A percentile compares a stretch with the other conserved stretches of the same genome.
These are phyloP conservation scores for Paraphoma sp. DNA, from an alignment of 2,329 filamentous ascomycete genomes.

Conservation along the genomic window DNA sequence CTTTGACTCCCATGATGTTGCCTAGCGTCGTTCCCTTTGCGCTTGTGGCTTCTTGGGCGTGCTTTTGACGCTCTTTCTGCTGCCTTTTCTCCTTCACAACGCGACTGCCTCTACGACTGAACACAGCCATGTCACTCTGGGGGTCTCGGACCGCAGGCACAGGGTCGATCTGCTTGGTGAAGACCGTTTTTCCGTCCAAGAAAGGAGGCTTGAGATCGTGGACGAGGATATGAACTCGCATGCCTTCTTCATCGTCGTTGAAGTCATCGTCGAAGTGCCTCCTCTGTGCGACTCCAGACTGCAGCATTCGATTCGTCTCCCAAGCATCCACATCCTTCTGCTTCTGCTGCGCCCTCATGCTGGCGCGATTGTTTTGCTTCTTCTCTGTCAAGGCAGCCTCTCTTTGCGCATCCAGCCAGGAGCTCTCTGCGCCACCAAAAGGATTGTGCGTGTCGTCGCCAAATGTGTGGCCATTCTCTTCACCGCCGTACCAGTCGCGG, in stretches of 20 bases:
- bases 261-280: constrained; percentile 83
- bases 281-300: constrained; percentile 91
- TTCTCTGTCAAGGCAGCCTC: constrained; percentile 80
- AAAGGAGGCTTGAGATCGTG: constrained; percentile 96
- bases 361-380: constrained; percentile 75
- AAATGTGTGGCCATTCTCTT: constrained; percentile 84
- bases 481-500: constrained; percentile 90
- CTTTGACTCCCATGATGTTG: constrained; percentile 94
- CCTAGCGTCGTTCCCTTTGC: constrained; percentile 89
- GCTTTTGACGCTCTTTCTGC: constrained; percentile 89
- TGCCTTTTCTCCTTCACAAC: constrained; percentile 91
- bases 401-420: constrained; percentile 76
- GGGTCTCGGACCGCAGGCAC: constrained; percentile 91
- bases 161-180: constrained; percentile 96
- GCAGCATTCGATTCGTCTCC: constrained; percentile 99
- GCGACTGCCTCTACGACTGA: constrained; percentile 91
- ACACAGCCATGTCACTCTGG: constrained; percentile 98
- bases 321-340: constrained; percentile 96
- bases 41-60: constrained; percentile 93
- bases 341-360: constrained; percentile 79
- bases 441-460: constrained; percentile 94
- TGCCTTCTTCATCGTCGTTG: constrained; percentile 87
- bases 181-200: constrained; percentile 90
- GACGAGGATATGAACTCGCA: constrained; percentile 86
- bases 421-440: constrained; percentile 76